Evolutionary conservation across 164 flowering plant species (phyloP).

Genomic region (Dillenia turbinata): DNA sequence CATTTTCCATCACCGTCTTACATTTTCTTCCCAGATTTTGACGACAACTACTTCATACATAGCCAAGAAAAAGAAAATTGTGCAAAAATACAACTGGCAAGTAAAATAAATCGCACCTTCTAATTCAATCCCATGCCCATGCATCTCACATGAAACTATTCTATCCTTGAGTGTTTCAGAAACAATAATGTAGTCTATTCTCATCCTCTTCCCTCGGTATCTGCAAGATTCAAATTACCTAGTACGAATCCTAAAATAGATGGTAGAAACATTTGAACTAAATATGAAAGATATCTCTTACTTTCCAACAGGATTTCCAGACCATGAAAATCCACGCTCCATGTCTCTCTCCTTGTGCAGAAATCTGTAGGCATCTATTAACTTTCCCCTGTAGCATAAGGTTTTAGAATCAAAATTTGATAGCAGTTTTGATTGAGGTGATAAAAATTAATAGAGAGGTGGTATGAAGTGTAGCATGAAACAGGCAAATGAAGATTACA

Average conservation of each 20-base stretch:
- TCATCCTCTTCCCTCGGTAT: conserved; percentile 94
- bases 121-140: conserved; percentile 85
- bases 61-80: background rate
- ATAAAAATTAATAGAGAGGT: background rate
- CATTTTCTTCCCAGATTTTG: background rate
- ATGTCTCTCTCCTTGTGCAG: conserved; percentile 77
- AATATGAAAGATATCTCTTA: conserved; percentile 25
- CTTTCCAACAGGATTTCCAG: conserved; percentile 95
- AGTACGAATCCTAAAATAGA: background rate
- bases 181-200: conserved; percentile 85
- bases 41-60: background rate
- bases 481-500: too few relatives aligned
- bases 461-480: background rate
- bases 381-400: conserved; percentile 64
- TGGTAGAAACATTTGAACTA: background rate
- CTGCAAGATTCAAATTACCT: conserved; percentile 25
- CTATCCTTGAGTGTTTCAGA: conserved; percentile 69
- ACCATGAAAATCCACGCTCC: conserved; percentile 95
- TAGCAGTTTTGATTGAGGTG: too few relatives aligned
- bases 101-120: conserved; percentile 40
- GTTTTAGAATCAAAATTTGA: background rate
- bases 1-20: background rate
- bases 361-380: conserved; percentile 84
- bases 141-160: conserved; percentile 79
- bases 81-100: background rate